Percentiles rank a stretch among this genome's conserved stretches.
These are phyloP conservation scores for Trichoderma polysporum DNA, from an alignment of 2,329 filamentous ascomycete species.

Conservation along the genomic window DNA sequence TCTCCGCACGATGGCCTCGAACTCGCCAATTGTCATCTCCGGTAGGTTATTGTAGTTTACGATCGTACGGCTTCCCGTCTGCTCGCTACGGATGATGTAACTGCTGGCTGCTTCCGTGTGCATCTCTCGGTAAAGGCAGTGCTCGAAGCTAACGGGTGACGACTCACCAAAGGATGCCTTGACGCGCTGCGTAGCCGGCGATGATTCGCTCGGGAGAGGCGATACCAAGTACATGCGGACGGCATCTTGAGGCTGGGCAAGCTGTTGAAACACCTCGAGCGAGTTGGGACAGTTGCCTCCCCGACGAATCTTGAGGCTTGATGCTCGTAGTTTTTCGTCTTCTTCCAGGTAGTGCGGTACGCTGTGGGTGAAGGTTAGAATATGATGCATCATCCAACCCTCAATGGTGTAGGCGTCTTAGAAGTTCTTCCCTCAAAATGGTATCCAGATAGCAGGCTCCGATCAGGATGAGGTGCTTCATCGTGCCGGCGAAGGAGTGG, in stretches of 20 bases:
- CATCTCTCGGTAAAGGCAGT: conserved; percentile 60
- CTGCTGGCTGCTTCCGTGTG: conserved; percentile 61
- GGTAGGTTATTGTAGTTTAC: conserved; percentile 67
- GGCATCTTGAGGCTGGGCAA: conserved; percentile 40
- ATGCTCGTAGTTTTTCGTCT: conserved; percentile 71
- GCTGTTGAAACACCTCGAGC: conserved; percentile 67
- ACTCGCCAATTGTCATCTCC: conserved; percentile 66
- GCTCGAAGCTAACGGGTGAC: conserved; percentile 47
- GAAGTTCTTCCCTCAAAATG: conserved; percentile 57
- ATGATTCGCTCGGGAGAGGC: conserved; percentile 53
- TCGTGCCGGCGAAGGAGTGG: conserved; percentile 26
- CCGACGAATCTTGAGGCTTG: conserved; percentile 56
- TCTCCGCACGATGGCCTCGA: conserved; percentile 44
- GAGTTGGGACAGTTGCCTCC: conserved; percentile 74
- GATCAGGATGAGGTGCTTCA: conserved; percentile 61
- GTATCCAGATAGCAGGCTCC: conserved; percentile 72
- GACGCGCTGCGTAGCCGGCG: conserved; percentile 53
- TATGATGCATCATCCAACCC: background rate
- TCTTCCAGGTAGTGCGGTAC: conserved; percentile 66
- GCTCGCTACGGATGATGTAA: conserved; percentile 64
- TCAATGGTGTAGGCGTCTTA: background rate
- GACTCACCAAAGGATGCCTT: conserved; percentile 50
- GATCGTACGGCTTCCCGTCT: conserved; percentile 63
- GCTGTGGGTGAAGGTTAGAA: conserved; percentile 39
- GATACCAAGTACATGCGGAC: conserved; percentile 47